Conservation (phyloP, 257 asterid genomes). For the Coffea canephora region DNA sequence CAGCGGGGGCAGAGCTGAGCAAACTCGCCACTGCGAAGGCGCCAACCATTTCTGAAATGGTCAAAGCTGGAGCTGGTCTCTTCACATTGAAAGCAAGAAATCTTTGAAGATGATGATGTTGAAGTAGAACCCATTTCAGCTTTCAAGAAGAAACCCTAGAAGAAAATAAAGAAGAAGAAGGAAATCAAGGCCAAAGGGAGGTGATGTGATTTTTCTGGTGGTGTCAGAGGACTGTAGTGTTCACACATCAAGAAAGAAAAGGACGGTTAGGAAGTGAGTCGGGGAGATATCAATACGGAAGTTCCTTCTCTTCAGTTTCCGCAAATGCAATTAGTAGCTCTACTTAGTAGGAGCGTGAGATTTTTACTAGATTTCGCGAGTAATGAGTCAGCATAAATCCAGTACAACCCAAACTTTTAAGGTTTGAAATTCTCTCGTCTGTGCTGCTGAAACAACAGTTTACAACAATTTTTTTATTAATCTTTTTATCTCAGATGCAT, state of each 20-base stretch:
- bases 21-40: slow-evolving; percentile 38
- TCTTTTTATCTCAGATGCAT: no score
- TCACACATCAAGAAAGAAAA: neutral
- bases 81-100: slow-evolving; percentile 32
- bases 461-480: no score
- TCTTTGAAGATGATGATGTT: slow-evolving; percentile 10
- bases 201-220: neutral
- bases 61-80: slow-evolving; percentile 27
- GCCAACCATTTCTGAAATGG: slow-evolving; percentile 40
- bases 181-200: neutral
- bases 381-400: no score
- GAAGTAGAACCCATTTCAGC: slow-evolving; percentile 24
- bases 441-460: no score
- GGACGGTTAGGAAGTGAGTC: neutral
- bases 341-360: no score
- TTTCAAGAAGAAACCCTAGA: neutral
- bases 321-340: no score
- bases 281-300: neutral
- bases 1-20: slow-evolving; percentile 43
- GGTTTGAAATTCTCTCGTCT: no score
- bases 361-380: no score
- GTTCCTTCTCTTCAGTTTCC: neutral
- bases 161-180: neutral
- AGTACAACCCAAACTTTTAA: no score
- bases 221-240: neutral